These are phyloP conservation scores for Floccularia luteovirens DNA, from an alignment of 768 basidiomycete genomes.

Conservation along the genomic window DNA sequence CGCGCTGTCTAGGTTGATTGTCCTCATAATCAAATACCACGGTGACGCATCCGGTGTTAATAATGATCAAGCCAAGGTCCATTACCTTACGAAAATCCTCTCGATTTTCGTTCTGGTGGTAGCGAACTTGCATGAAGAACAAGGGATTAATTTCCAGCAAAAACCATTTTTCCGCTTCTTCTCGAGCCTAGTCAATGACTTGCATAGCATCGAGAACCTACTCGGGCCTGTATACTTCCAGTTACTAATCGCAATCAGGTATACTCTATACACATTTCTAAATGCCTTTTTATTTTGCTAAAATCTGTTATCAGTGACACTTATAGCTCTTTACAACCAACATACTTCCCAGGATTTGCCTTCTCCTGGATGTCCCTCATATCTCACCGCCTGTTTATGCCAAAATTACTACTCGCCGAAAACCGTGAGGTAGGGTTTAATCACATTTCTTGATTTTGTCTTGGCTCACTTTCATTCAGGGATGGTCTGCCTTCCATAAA, in stretches of 20 bases:
- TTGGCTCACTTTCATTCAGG: constrained; percentile 30
- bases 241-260: constrained; percentile 84
- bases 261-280: constrained; percentile 2
- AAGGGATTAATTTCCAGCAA: constrained; percentile 86
- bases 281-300: constrained; percentile 6
- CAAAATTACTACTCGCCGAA: constrained; percentile 80
- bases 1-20: constrained; percentile 90
- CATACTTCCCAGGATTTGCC: constrained; percentile 95
- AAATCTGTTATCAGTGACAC: constrained; percentile 61
- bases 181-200: constrained; percentile 89
- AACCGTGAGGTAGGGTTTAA: constrained; percentile 65
- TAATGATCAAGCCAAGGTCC: constrained; percentile 92
- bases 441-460: constrained; percentile 3
- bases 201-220: constrained; percentile 78
- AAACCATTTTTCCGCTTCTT: constrained; percentile 99
- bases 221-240: constrained; percentile 89
- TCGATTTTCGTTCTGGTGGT: constrained; percentile 96
- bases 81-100: constrained; percentile 94
- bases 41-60: constrained; percentile 91
- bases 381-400: constrained; percentile 96
- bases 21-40: constrained; percentile 99
- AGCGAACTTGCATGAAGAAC: constrained; percentile 92
- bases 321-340: constrained; percentile 92
- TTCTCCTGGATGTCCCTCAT: constrained; percentile 98
- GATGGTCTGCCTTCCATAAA: constrained; percentile 96